Evolutionary conservation across 225 moss, liverwort and hornwort species (phyloP), one percentile per base, ranked within the genome.

Genomic region (Physcomitrium patens): DNA sequence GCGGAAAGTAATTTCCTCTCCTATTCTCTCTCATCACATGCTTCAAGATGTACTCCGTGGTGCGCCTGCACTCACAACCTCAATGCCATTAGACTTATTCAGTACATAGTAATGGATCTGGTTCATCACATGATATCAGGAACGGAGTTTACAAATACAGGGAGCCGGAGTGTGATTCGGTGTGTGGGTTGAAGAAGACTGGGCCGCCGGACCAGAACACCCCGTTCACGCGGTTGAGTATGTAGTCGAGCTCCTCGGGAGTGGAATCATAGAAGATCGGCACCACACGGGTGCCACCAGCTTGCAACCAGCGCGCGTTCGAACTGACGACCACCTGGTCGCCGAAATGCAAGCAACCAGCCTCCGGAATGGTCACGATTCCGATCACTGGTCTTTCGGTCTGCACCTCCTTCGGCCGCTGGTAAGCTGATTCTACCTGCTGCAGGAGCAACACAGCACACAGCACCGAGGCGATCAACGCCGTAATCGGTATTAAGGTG

Each of bases 261-360:
- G 81, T 59, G n/a, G 90, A 90, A 10, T 90, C 90, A 17, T 84
- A 92, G 45, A 90, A 92, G 10, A 92, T 86, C 0, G 92, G 90
- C 65, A 88, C 90, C 50, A 88, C 86, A 0, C 92, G 77, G 0
- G 84, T 88, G 3, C 90, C 92, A 10, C 92, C 92, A 0, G 88
- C 90, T 67, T 92, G 88, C 76, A 90, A 51, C 79, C 84, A 92
- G n/a, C 92, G 82, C 31, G 85, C 90, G 19, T 92, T 87, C 48
- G 92, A 92, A 27, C 90, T 92, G 47, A 79, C 92, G 17, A 92
- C 80, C 67, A 81, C 63, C 68, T 90, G 90, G 62, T 83, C 65
- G 9, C 92, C 92, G 13, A 72, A 78, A 0, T 46, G 47, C 75
- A 71, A 44, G 71, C 88, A 87, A 3, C 26, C 26, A 0, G 77